Evolutionary conservation across 805 yeast genomes (phyloP), one percentile per base, ranked within the genome.

Genomic region (Starmera caribaea): DNA sequence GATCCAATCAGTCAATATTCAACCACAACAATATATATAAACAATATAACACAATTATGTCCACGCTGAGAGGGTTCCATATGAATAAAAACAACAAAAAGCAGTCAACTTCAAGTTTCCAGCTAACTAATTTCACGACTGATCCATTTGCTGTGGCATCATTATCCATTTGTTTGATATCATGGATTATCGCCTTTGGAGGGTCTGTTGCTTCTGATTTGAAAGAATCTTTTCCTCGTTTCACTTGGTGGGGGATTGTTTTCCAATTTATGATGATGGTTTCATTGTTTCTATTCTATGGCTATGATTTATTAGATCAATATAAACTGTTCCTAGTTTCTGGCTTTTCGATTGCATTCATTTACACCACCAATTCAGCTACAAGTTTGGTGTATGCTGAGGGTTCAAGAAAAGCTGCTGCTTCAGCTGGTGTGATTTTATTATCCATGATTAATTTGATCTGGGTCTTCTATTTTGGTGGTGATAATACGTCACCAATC

Each of bases 171-270:
- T 81, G 88, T 1, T 46, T 71, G 3, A 68, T 87, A 21, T 76
- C 95, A 13, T 90, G 97, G 97, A 66, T 87, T 42, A 74, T 92
- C 38, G 85, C 95, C 9, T 70, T 92, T 40, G 94, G 82, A 2
- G 97, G 97, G 2, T 84, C 95, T 13, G 77, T 84, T 15, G 78
- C 83, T 1, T 57, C 76, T 7, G 68, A 67, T 14, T 15, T 45
- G 5, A 40, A 55, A 14, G 58, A 61, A 13, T 47, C 60, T 6
- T 86, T 81, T 55, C 96, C 97, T 1, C 74, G 76, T 47, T 83
- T 90, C 61, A 76, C 92, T 4, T 90, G 98, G 98, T 92, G 98
- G 98, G 95, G 95, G 2, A 59, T 92, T 6, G 89, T 83, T 2
- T 92, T 76, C 55, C 79, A 90, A 61, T 65, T 88, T 16, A 45